Base-by-base conservation (phyloP, 441 rosid species). In the Breynia disticha region DNA sequence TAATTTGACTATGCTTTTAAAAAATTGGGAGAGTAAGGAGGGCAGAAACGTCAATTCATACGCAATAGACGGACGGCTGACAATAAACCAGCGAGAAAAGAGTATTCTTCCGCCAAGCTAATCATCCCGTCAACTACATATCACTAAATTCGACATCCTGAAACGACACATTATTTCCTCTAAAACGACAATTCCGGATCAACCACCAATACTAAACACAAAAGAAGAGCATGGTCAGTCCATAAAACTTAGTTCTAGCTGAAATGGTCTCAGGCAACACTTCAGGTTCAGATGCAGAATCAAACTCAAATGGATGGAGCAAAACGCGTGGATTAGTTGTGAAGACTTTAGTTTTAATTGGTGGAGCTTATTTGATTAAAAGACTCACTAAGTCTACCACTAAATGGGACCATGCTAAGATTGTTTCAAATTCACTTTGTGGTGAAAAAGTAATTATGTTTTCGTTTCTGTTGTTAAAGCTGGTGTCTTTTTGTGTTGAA, bases 301-400 rank as follows among this genome's bases (percentile, higher is more conserved):
- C 86, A 52, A 78, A 69, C 65, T 64, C 87, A 10, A 79, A 78
- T 67, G 90, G 87, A n/a, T 79, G 95, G 95, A 70, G 86, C 69
- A 74, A 76, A 53, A 90, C 82, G 48, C 81, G 77, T 48, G 95
- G 95, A 16, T 24, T 83, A 32, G 75, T 78, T 28, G 63, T 79
- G 52, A 87, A 85, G 83, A 66, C 93, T 45, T 62, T 84, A 55
- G 76, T 80, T 46, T 45, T 90, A 5, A 74, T 84, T 4, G 98
- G 95, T 16, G 95, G 96, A 5, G 95, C 88, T 20, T 17, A 83
- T 68, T 82, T 90, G 52, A 78, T 87, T 38, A 87, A 80, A 65
- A 75, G 87, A 11, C 83, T 90, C 61, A 90, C 98, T 62, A 87
- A 83, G 71, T 90, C 96, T 49, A 78, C 91, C 15, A 83, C 98